A percentile compares a stretch with the other conserved stretches of the same genome.
Evolutionary conservation across 768 basidiomycete genomes (phyloP).

Genomic region (Pleurotus tuoliensis): DNA sequence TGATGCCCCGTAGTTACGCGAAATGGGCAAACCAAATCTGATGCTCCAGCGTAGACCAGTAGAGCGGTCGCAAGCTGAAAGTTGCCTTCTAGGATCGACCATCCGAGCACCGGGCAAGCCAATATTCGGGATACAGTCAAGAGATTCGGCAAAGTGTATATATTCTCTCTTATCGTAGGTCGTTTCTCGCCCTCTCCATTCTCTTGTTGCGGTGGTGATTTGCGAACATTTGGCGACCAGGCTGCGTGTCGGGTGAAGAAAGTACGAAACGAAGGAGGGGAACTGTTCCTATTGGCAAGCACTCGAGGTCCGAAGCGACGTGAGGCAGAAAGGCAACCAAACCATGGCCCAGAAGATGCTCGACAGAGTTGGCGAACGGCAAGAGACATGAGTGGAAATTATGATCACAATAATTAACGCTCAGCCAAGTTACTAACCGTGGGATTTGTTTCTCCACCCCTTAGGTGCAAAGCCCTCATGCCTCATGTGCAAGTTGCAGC

Average conservation of each 20-base stretch:
- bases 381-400: background rate
- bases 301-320: background rate
- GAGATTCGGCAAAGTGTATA: constrained; percentile 91
- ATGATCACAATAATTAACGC: background rate
- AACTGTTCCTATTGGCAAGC: background rate
- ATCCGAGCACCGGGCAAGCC: constrained; percentile 90
- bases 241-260: background rate
- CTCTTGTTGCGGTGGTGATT: constrained; percentile 7
- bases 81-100: constrained; percentile 79
- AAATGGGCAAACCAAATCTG: constrained; percentile 69
- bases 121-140: constrained; percentile 84
- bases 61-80: constrained; percentile 78
- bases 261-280: background rate
- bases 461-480: too few species aligned
- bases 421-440: background rate
- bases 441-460: background rate
- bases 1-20: background rate
- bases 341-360: background rate
- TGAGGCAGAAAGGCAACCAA: background rate
- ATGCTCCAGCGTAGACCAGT: constrained; percentile 87
- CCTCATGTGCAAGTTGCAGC: too few species aligned
- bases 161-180: constrained; percentile 65
- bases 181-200: constrained; percentile 16
- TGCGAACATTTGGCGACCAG: background rate
- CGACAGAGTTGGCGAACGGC: background rate